Conservation (phyloP, 352 stramenopile genomes). For the Globisporangium canariense region DNA sequence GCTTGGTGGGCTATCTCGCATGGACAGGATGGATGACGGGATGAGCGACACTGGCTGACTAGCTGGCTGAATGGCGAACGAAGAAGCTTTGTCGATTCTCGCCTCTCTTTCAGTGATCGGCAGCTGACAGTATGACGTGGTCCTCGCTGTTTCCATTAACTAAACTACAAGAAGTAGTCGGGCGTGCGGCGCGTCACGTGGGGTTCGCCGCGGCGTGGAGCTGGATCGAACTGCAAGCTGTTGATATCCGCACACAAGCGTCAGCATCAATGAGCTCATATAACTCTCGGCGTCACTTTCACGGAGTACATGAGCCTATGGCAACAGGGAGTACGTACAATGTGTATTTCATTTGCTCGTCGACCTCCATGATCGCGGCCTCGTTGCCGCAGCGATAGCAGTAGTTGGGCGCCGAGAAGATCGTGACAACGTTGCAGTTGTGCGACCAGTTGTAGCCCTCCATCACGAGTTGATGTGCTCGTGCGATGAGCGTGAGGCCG, state of each 20-base stretch:
- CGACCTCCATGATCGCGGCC: conserved; percentile 96
- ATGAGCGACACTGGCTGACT: background rate
- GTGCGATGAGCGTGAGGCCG: conserved; percentile 88
- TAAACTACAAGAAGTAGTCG: conserved; percentile 93
- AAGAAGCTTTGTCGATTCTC: background rate
- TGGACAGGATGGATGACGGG: background rate
- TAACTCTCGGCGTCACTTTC: background rate
- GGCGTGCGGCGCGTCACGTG: conserved; percentile 92
- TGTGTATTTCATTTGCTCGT: conserved; percentile 94
- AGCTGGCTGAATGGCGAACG: background rate
- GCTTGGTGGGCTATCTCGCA: background rate
- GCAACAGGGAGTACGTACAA: conserved; percentile 73
- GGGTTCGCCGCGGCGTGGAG: conserved; percentile 90
- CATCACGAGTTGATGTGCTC: conserved; percentile 95
- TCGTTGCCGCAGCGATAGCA: conserved; percentile 99
- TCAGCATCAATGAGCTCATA: background rate
- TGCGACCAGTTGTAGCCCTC: conserved; percentile 94
- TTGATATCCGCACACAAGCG: conserved; percentile 6
- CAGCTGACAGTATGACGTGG: background rate
- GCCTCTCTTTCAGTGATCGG: background rate
- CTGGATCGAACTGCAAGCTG: conserved; percentile 94
- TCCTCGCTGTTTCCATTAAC: background rate
- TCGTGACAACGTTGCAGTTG: conserved; percentile 96
- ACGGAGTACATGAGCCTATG: too few species aligned
- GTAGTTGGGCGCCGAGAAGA: conserved; percentile 99